phyloP scores from a whole-genome alignment of 352 stramenopile genomes.

The Aphanomyces astaci region DNA sequence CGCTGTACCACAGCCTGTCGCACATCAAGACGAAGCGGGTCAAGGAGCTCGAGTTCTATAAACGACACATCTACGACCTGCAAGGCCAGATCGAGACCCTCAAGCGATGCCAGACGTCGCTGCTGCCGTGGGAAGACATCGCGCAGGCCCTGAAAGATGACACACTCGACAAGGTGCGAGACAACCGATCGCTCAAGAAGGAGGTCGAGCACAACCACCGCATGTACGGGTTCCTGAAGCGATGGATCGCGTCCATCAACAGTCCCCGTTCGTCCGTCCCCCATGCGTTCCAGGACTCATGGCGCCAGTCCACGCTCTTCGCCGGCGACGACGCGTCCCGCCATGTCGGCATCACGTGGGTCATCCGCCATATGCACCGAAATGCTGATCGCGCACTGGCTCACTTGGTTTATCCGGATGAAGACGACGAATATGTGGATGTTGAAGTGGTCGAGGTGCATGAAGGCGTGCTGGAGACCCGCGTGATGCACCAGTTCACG shows the following conservation, averaged over 20 bases:
- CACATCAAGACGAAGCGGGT: conserved; percentile 22
- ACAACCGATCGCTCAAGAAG: conserved; percentile 19
- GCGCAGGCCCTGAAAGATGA: conserved; percentile 18
- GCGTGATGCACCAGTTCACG: background rate
- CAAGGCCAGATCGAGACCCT: conserved; percentile 9
- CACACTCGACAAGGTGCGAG: conserved; percentile 13
- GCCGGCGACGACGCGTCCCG: conserved; percentile 9
- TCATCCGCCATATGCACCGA: background rate
- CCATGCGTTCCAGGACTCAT: background rate
- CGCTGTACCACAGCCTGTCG: background rate
- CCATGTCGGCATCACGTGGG: background rate
- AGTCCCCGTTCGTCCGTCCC: background rate
- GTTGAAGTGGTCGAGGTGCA: background rate
- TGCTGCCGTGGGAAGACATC: conserved; percentile 17
- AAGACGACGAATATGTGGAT: conserved; percentile 1
- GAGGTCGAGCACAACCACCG: conserved; percentile 5
- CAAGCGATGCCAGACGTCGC: conserved; percentile 10
- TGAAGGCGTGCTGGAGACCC: background rate
- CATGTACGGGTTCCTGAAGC: conserved; percentile 1
- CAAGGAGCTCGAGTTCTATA: conserved; percentile 18
- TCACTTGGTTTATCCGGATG: background rate
- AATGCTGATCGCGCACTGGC: background rate
- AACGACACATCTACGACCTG: conserved; percentile 9
- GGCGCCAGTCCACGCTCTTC: conserved; percentile 1
- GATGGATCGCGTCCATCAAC: conserved; percentile 1